Conservation (phyloP, 345 rosid genomes). For the Nasturtium officinale region DNA sequence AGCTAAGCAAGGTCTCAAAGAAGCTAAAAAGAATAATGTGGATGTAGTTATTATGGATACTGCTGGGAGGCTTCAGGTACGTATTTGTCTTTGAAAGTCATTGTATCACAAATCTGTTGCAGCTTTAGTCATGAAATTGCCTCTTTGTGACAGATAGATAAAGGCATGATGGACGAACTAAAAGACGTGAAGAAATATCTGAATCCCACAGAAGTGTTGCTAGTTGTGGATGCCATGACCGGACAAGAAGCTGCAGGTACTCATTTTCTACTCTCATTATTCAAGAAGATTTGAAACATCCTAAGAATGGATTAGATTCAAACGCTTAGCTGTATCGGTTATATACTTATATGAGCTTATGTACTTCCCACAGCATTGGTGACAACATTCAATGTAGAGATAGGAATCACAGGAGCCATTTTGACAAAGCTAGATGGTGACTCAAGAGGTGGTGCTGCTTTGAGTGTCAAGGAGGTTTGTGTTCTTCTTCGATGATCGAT, state of each 20-base stretch:
- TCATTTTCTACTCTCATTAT: neutral
- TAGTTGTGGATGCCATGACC: conserved; percentile 99
- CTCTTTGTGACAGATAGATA: conserved; percentile 69
- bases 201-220: conserved; percentile 91
- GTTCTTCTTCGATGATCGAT: neutral
- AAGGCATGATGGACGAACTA: conserved; percentile 96
- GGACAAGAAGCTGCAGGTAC: conserved; percentile 99
- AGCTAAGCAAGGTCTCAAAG: conserved; percentile 82
- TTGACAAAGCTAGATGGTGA: conserved; percentile 98
- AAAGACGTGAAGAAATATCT: conserved; percentile 85
- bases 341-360: neutral
- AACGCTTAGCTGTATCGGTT: neutral
- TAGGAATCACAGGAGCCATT: conserved; percentile 98
- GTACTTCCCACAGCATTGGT: conserved; percentile 65
- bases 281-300: neutral
- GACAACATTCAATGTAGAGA: conserved; percentile 93
- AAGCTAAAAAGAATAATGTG: conserved; percentile 78
- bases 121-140: conserved; percentile 23
- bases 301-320: neutral
- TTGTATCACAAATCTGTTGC: conserved; percentile 2
- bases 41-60: conserved; percentile 95
- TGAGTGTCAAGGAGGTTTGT: conserved; percentile 95
- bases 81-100: conserved; percentile 4
- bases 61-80: conserved; percentile 98
- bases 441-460: conserved; percentile 99